Conservation (phyloP, 2,329 filamentous ascomycete species). For the Plectosphaerella plurivora region DNA sequence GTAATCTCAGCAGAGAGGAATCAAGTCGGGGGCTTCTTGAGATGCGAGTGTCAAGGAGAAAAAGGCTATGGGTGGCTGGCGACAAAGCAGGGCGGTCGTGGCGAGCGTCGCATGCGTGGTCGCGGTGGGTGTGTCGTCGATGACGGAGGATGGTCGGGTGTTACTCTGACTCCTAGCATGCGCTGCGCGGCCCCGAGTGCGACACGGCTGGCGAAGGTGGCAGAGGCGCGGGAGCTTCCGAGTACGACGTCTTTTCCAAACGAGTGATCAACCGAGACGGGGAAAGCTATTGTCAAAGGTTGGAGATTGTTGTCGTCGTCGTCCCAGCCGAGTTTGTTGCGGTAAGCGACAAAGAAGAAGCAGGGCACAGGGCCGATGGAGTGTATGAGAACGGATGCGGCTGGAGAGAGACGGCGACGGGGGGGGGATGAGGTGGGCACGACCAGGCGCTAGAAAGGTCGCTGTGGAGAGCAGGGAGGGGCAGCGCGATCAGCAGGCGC, state of each 20-base stretch:
- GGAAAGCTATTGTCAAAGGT: too few species aligned
- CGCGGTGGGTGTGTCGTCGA: background rate
- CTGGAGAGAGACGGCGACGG: constrained; percentile 1
- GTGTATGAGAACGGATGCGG: constrained; percentile 1
- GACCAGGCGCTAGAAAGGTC: constrained; percentile 1
- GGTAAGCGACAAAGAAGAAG: background rate
- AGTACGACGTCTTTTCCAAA: too few species aligned
- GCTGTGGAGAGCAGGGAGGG: background rate
- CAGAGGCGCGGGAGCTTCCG: too few species aligned
- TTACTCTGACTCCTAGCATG: too few species aligned
- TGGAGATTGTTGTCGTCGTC: too few species aligned
- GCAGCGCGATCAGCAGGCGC: constrained; percentile 1
- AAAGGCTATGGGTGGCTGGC: background rate
- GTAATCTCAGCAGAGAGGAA: background rate
- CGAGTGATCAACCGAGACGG: too few species aligned
- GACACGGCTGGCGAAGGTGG: too few species aligned
- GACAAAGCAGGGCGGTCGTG: background rate
- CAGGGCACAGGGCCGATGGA: background rate
- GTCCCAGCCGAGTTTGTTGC: too few species aligned
- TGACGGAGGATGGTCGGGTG: too few species aligned
- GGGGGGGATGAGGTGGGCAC: background rate
- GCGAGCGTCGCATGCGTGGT: background rate
- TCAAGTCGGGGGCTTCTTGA: background rate
- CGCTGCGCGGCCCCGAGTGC: too few species aligned
- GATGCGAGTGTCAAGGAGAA: background rate